These are phyloP conservation scores for Fusarium pseudonygamai DNA, from an alignment of 2,329 filamentous ascomycete genomes.

Conservation along the genomic window DNA sequence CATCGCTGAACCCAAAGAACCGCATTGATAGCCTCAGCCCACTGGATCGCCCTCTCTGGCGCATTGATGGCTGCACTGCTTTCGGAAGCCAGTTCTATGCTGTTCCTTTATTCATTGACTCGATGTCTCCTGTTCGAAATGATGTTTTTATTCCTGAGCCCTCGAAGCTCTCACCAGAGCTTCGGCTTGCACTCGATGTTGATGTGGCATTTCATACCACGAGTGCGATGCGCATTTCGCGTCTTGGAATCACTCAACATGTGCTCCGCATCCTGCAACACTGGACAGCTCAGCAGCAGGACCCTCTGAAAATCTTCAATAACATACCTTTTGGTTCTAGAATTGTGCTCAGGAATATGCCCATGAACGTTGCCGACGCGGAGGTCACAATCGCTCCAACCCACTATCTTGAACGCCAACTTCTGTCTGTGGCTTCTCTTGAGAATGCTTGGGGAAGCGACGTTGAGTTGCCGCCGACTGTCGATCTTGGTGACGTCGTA, in stretches of 20 bases:
- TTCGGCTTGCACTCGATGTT: slow-evolving; percentile 59
- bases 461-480: slow-evolving; percentile 53
- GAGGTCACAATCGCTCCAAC: slow-evolving; percentile 59
- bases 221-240: slow-evolving; percentile 57
- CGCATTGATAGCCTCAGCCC: slow-evolving; percentile 65
- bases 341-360: slow-evolving; percentile 63
- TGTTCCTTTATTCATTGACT: slow-evolving; percentile 60
- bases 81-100: slow-evolving; percentile 68
- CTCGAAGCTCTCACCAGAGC: slow-evolving; percentile 49
- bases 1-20: no score
- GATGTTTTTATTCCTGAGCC: slow-evolving; percentile 67
- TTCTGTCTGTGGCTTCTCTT: slow-evolving; percentile 57
- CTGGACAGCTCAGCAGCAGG: slow-evolving; percentile 54
- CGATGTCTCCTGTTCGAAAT: slow-evolving; percentile 61
- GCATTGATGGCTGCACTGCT: slow-evolving; percentile 66
- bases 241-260: slow-evolving; percentile 62
- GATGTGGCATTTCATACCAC: slow-evolving; percentile 65
- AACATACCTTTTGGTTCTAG: slow-evolving; percentile 65
- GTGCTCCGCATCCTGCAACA: slow-evolving; percentile 63
- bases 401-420: slow-evolving; percentile 62
- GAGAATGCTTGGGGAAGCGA: slow-evolving; percentile 54
- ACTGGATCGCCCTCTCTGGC: slow-evolving; percentile 59
- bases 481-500: slow-evolving; percentile 61
- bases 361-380: slow-evolving; percentile 57
- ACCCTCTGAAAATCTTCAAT: slow-evolving; percentile 52